Conservation (phyloP, 257 asterid species). For the Fraxinus anomala region DNA sequence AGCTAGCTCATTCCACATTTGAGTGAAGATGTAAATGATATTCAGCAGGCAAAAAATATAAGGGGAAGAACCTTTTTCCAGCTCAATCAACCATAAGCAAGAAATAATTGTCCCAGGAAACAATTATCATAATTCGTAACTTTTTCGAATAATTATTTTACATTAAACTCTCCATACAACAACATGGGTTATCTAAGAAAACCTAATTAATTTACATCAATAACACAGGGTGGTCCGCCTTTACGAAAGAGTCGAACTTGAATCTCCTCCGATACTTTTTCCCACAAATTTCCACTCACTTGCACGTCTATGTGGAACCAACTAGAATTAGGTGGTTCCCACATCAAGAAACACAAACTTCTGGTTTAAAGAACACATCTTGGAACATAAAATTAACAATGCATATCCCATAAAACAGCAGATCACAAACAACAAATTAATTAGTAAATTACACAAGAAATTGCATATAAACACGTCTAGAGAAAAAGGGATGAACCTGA, state of each 20-base stretch:
- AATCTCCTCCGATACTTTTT: neutral
- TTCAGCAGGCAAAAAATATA: neutral
- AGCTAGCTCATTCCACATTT: neutral
- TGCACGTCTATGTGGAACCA: neutral
- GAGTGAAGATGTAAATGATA: neutral
- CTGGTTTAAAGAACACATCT: slow-evolving; percentile 3
- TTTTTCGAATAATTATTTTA: neutral
- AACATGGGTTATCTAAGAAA: neutral
- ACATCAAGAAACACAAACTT: neutral
- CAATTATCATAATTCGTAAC: neutral
- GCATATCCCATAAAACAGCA: slow-evolving; percentile 6
- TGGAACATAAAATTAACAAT: neutral
- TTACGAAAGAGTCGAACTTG: neutral
- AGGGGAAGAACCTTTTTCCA: neutral
- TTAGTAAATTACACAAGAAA: neutral
- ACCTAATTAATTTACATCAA: neutral
- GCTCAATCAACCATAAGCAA: neutral
- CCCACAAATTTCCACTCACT: neutral
- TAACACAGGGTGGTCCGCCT: neutral
- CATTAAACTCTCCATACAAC: neutral
- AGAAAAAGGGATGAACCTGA: slow-evolving; percentile 46
- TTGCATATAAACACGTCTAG: neutral
- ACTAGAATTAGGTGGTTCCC: neutral
- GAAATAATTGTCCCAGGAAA: neutral
- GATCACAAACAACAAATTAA: neutral